phyloP scores from a whole-genome alignment of 768 basidiomycete species.

The Bullera alba region DNA sequence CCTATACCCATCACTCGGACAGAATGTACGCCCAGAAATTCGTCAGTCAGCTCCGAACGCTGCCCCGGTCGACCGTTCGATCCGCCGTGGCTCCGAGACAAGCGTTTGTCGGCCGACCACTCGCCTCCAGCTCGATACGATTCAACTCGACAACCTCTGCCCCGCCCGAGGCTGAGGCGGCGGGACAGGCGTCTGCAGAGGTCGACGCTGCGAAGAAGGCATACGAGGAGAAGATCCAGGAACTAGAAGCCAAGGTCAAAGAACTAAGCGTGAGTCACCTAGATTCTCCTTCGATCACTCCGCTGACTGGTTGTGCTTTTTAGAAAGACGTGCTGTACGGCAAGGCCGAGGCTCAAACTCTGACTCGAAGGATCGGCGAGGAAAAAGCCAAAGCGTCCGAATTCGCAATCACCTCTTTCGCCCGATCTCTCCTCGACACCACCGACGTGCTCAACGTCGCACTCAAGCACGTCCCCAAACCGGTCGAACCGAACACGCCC shows the following conservation, averaged over 20 bases:
- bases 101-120: constrained; percentile 11
- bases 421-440: constrained; percentile 49
- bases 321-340: constrained; percentile 84
- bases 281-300: constrained; percentile 29
- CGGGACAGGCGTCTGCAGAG: constrained; percentile 17
- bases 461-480: constrained; percentile 42
- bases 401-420: constrained; percentile 87
- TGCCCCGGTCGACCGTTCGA: constrained; percentile 4
- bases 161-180: neutral
- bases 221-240: constrained; percentile 13
- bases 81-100: neutral
- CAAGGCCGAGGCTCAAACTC: constrained; percentile 91
- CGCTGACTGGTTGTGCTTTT: constrained; percentile 2
- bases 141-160: constrained; percentile 2
- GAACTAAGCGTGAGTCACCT: constrained; percentile 75
- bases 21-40: constrained; percentile 10
- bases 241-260: constrained; percentile 37
- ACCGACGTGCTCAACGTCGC: constrained; percentile 60
- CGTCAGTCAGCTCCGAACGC: constrained; percentile 10
- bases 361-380: constrained; percentile 80
- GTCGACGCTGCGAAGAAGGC: constrained; percentile 28
- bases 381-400: constrained; percentile 90
- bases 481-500: constrained; percentile 37
- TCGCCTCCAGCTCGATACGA: constrained; percentile 1
- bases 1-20: too few species aligned